Percentiles rank a stretch among this genome's conserved stretches.
Conservation (phyloP, 2,329 filamentous ascomycete genomes). For the Fusarium sp. region DNA sequence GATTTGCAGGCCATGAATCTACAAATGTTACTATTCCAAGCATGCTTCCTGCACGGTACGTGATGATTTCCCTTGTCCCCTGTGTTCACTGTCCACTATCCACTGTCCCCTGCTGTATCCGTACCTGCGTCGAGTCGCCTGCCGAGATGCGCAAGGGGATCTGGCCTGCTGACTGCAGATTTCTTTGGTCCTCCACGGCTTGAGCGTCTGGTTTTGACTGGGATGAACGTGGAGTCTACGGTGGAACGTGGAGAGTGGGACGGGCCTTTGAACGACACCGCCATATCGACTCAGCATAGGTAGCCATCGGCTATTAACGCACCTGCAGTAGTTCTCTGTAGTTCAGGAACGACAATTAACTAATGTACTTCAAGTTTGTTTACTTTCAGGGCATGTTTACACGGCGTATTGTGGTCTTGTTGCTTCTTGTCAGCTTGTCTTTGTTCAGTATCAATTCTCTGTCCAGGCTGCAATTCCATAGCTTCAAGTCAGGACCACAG, state of each 20-base stretch:
- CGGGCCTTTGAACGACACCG: slow-evolving; percentile 31
- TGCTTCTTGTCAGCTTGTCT: slow-evolving; percentile 17
- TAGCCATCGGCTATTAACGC: slow-evolving; percentile 1
- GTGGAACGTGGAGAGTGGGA: slow-evolving; percentile 45
- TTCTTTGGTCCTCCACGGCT: not conserved
- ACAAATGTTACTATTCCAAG: slow-evolving; percentile 30
- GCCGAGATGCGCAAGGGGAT: slow-evolving; percentile 20
- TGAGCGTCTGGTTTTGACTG: slow-evolving; percentile 28
- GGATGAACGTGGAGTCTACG: slow-evolving; percentile 43
- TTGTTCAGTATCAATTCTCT: slow-evolving; percentile 8
- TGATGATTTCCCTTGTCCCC: slow-evolving; percentile 40
- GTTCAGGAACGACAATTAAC: not conserved
- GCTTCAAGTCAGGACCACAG: slow-evolving; percentile 17
- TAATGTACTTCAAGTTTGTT: slow-evolving; percentile 7
- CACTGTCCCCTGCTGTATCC: slow-evolving; percentile 30
- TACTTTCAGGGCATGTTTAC: slow-evolving; percentile 9
- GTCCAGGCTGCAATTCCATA: slow-evolving; percentile 16
- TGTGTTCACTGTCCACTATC: not conserved
- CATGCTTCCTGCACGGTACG: slow-evolving; percentile 35
- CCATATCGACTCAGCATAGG: slow-evolving; percentile 28
- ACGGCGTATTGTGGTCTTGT: slow-evolving; percentile 1
- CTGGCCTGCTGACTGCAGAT: slow-evolving; percentile 32
- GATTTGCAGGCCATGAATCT: slow-evolving; percentile 7
- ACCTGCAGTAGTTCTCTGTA: not conserved
- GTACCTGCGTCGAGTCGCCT: slow-evolving; percentile 38